These are phyloP conservation scores for Hypoxylon sp. DNA, from an alignment of 2,329 filamentous ascomycete genomes.

Conservation along the genomic window DNA sequence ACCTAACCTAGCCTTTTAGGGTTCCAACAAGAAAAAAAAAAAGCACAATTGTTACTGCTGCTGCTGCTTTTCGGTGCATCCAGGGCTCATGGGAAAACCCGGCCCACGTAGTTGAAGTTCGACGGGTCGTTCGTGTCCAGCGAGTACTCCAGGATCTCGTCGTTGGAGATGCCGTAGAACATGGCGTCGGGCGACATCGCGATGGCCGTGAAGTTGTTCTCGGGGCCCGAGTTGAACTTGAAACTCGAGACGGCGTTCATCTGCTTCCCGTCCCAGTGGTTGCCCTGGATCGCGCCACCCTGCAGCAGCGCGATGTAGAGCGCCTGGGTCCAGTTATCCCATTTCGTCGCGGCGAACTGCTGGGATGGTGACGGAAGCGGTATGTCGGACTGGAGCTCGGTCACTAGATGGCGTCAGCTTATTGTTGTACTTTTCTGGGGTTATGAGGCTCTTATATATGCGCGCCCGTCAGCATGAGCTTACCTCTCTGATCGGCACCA, in stretches of 20 bases:
- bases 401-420: slow-evolving; percentile 31
- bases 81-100: slow-evolving; percentile 42
- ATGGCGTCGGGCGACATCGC: slow-evolving; percentile 48
- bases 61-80: not conserved
- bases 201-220: slow-evolving; percentile 47
- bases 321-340: slow-evolving; percentile 45
- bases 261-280: slow-evolving; percentile 37
- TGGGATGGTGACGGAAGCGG: slow-evolving; percentile 37
- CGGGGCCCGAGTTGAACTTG: slow-evolving; percentile 46
- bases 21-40: slow-evolving; percentile 23
- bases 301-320: slow-evolving; percentile 45
- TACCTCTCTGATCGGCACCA: slow-evolving; percentile 36
- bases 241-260: slow-evolving; percentile 43
- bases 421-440: not conserved
- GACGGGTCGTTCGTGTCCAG: slow-evolving; percentile 46
- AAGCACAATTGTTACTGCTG: slow-evolving; percentile 9
- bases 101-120: slow-evolving; percentile 47
- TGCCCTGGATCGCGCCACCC: slow-evolving; percentile 33
- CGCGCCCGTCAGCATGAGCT: slow-evolving; percentile 12
- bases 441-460: not conserved
- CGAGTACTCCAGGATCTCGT: slow-evolving; percentile 48
- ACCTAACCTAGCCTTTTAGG: slow-evolving; percentile 26
- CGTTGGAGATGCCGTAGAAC: slow-evolving; percentile 50
- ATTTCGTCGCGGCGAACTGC: slow-evolving; percentile 46
- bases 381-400: slow-evolving; percentile 38